These are phyloP conservation scores for Wickerhamiella alocasiicola DNA, from an alignment of 805 yeast genomes.

Conservation along the genomic window DNA sequence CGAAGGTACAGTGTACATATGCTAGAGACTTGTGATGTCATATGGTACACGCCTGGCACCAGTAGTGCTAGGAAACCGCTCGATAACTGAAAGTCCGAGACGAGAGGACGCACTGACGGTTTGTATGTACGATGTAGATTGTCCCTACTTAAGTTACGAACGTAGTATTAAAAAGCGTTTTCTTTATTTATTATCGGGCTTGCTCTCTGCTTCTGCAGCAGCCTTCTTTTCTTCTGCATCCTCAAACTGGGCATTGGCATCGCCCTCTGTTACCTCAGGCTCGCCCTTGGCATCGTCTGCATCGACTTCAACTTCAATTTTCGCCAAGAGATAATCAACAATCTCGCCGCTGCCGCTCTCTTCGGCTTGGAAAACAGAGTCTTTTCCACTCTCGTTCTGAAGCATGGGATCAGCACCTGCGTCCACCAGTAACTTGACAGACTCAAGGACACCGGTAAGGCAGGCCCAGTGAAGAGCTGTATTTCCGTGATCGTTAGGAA, in stretches of 20 bases:
- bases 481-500: conserved; percentile 69
- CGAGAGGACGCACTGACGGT: too few species aligned
- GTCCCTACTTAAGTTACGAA: too few species aligned
- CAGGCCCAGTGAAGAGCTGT: conserved; percentile 97
- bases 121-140: too few species aligned
- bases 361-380: conserved; percentile 82
- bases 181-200: too few species aligned
- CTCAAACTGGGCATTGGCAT: too few species aligned
- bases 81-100: too few species aligned
- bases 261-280: too few species aligned
- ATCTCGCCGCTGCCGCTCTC: conserved; percentile 60
- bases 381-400: conserved; percentile 66
- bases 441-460: conserved; percentile 65
- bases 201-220: conserved; percentile 3
- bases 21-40: too few species aligned
- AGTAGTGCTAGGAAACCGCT: too few species aligned
- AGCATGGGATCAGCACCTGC: conserved; percentile 71
- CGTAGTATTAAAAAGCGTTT: too few species aligned
- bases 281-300: conserved; percentile 26
- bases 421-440: conserved; percentile 60
- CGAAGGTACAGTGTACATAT: too few species aligned
- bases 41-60: too few species aligned
- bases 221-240: conserved; percentile 27
- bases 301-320: conserved; percentile 57
- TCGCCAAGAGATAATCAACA: conserved; percentile 62